These are phyloP conservation scores for Pleurotus tuber-regium DNA, from an alignment of 768 basidiomycete species.

Conservation along the genomic window DNA sequence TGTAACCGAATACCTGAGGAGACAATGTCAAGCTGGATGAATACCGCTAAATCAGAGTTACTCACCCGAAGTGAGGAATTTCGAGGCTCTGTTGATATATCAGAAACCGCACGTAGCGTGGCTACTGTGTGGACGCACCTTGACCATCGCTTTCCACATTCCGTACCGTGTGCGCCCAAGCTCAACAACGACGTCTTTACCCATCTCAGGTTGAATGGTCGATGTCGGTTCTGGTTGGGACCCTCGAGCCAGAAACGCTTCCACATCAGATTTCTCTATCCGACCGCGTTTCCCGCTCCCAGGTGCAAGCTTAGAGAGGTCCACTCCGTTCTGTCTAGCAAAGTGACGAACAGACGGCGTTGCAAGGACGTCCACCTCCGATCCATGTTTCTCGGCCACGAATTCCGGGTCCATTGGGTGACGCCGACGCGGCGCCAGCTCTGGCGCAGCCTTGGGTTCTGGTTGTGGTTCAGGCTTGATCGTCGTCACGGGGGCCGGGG, in stretches of 20 bases:
- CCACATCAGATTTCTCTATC: slow-evolving; percentile 73
- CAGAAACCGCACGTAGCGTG: background rate
- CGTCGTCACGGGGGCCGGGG: slow-evolving; percentile 11
- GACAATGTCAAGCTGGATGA: too few species aligned
- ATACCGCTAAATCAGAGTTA: too few species aligned
- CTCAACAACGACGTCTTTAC: slow-evolving; percentile 60
- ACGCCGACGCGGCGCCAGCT: slow-evolving; percentile 23
- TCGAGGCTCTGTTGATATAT: slow-evolving; percentile 61
- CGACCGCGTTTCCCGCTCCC: slow-evolving; percentile 77
- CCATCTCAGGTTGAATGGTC: slow-evolving; percentile 1
- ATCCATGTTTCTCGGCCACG: slow-evolving; percentile 10
- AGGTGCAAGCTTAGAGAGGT: slow-evolving; percentile 52
- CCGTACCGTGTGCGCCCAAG: slow-evolving; percentile 73
- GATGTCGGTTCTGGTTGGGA: slow-evolving; percentile 15
- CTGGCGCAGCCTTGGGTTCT: slow-evolving; percentile 2
- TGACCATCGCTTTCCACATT: slow-evolving; percentile 91
- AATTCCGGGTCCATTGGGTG: slow-evolving; percentile 70
- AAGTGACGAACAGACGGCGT: slow-evolving; percentile 78
- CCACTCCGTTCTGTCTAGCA: slow-evolving; percentile 63
- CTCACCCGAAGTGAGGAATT: slow-evolving; percentile 82
- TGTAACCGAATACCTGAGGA: slow-evolving; percentile 65
- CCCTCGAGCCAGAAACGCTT: slow-evolving; percentile 48
- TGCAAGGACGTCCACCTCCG: slow-evolving; percentile 46
- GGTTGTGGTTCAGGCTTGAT: slow-evolving; percentile 11
- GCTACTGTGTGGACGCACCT: slow-evolving; percentile 39